Evolutionary conservation across 2,329 filamentous ascomycete genomes (phyloP).

Genomic region (Drechslerella coelobrocha): DNA sequence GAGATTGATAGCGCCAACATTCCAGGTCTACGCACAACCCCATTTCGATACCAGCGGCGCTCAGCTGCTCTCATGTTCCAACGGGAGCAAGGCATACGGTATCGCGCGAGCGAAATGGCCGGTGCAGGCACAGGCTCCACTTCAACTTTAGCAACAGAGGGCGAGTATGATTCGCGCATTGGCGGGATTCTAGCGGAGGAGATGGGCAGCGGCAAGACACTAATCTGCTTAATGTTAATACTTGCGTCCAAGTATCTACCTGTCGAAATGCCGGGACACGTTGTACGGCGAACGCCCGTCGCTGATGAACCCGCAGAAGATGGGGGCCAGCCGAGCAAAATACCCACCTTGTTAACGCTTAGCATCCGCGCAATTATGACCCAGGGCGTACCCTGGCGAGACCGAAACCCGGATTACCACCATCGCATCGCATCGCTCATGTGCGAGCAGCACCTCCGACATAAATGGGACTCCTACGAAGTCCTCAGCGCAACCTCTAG

Average conservation of each 20-base stretch:
- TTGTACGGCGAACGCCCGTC: conserved; percentile 54
- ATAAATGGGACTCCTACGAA: conserved; percentile 30
- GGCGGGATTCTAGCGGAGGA: conserved; percentile 83
- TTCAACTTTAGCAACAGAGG: conserved; percentile 60
- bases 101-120: conserved; percentile 68
- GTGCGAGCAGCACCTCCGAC: neutral
- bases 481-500: conserved; percentile 11
- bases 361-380: conserved; percentile 73
- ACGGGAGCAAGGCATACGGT: conserved; percentile 72
- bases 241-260: conserved; percentile 75
- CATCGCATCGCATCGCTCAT: conserved; percentile 11
- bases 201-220: conserved; percentile 83
- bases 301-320: neutral
- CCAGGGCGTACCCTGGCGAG: conserved; percentile 73
- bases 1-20: too few species aligned
- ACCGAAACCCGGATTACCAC: conserved; percentile 23
- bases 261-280: conserved; percentile 66
- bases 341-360: conserved; percentile 76
- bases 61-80: conserved; percentile 85
- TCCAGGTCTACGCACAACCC: conserved; percentile 67
- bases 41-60: conserved; percentile 80
- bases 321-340: conserved; percentile 57
- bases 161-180: conserved; percentile 70
- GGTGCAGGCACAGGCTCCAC: conserved; percentile 70
- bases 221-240: conserved; percentile 81